These are phyloP conservation scores for Nakazawaea laoshanensis DNA, from an alignment of 805 yeast species.

Conservation along the genomic window DNA sequence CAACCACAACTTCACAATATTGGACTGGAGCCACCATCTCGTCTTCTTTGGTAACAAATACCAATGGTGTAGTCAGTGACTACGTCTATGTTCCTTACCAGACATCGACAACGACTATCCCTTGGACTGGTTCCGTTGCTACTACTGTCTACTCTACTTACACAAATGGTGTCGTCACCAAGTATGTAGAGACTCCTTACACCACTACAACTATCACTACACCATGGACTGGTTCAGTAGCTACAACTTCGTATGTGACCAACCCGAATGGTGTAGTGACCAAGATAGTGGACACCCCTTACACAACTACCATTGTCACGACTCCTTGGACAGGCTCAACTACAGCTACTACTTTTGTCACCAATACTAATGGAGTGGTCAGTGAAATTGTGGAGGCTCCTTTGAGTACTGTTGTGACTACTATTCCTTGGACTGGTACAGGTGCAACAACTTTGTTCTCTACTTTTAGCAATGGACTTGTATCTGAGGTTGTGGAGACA, in stretches of 20 bases:
- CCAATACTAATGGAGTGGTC: neutral
- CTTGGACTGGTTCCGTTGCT: constrained; percentile 1
- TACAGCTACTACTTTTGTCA: neutral
- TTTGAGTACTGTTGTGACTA: neutral
- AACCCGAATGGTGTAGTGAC: neutral
- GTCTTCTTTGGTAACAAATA: neutral
- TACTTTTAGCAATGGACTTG: neutral
- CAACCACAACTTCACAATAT: constrained; percentile 10
- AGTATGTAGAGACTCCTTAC: neutral
- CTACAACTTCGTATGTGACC: constrained; percentile 1
- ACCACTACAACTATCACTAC: neutral
- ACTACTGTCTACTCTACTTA: neutral
- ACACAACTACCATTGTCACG: neutral
- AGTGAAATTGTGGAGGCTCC: neutral
- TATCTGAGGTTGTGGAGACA: neutral
- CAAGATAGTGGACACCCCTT: neutral
- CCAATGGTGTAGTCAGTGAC: too few species aligned
- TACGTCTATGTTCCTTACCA: too few species aligned
- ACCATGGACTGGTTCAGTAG: neutral
- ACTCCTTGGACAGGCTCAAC: neutral
- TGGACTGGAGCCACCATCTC: neutral
- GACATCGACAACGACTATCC: constrained; percentile 1
- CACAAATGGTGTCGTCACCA: neutral
- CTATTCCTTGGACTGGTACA: neutral
- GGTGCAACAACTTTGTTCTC: neutral